A percentile compares a stretch with the other conserved stretches of the same genome.
phyloP scores from a whole-genome alignment of 768 basidiomycete genomes.

The Rhizopogon vinicolor region DNA sequence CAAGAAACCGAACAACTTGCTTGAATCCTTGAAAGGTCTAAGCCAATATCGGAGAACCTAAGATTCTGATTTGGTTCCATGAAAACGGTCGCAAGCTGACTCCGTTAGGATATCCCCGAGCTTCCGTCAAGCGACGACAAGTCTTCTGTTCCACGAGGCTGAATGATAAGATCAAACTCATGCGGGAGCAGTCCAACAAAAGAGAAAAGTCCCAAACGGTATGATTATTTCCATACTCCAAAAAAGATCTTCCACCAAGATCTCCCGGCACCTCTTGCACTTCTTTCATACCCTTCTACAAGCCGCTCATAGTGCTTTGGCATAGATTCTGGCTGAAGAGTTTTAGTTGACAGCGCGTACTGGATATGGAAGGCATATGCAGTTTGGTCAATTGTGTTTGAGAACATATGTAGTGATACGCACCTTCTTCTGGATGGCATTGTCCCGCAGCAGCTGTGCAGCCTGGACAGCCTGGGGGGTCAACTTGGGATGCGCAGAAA shows the following conservation, averaged over 20 bases:
- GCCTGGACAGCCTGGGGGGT: constrained; percentile 58
- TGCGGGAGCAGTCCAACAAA: neutral
- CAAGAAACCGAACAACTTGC: neutral
- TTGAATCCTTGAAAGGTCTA: neutral
- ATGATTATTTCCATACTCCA: constrained; percentile 49
- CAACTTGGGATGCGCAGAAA: constrained; percentile 66
- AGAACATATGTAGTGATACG: constrained; percentile 7
- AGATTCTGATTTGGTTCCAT: neutral
- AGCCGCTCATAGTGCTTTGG: constrained; percentile 73
- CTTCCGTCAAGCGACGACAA: neutral
- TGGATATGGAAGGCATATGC: constrained; percentile 24
- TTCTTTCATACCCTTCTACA: constrained; percentile 70
- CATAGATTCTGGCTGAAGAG: constrained; percentile 62
- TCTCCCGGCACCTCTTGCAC: constrained; percentile 67
- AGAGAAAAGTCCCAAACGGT: neutral
- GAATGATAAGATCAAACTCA: neutral
- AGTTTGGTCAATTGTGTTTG: neutral
- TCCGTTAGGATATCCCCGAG: neutral
- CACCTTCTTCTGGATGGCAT: constrained; percentile 58
- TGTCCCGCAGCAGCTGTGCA: constrained; percentile 48
- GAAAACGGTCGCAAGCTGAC: neutral
- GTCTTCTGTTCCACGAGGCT: neutral
- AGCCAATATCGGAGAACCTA: neutral
- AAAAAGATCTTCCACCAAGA: constrained; percentile 87
- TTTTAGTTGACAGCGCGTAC: constrained; percentile 65